These are phyloP conservation scores for Penicillium alfredii DNA, from an alignment of 495 filamentous ascomycete species.

Conservation along the genomic window DNA sequence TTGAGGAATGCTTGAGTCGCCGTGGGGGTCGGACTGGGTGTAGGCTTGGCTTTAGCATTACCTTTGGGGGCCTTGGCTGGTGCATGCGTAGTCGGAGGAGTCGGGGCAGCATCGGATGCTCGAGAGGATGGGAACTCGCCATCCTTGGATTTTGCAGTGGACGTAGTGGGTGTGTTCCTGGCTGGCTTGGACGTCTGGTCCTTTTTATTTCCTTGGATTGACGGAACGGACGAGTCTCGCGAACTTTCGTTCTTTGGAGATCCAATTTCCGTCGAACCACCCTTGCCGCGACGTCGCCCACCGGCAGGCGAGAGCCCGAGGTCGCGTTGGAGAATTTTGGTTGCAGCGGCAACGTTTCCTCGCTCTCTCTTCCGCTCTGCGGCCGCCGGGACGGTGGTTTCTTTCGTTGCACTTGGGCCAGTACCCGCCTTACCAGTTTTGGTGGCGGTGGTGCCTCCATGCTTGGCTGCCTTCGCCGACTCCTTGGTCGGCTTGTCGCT, in stretches of 20 bases:
- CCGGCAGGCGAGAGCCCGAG: constrained; percentile 67
- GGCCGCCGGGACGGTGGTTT: constrained; percentile 23
- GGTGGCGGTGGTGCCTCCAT: constrained; percentile 46
- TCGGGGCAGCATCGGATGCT: constrained; percentile 18
- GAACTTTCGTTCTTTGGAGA: constrained; percentile 23
- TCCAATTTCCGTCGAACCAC: constrained; percentile 25
- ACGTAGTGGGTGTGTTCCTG: constrained; percentile 23
- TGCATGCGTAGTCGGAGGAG: constrained; percentile 25
- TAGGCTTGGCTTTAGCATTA: constrained; percentile 27
- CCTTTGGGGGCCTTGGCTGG: constrained; percentile 29
- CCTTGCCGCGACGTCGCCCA: constrained; percentile 41
- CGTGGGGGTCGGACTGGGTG: constrained; percentile 37
- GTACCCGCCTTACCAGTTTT: constrained; percentile 26
- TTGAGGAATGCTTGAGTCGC: constrained; percentile 86
- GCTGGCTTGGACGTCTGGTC: constrained; percentile 25
- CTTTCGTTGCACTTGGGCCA: constrained; percentile 29
- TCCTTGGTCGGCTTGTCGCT: constrained; percentile 64
- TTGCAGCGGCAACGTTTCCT: constrained; percentile 67
- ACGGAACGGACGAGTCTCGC: constrained; percentile 22
- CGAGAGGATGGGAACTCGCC: constrained; percentile 23
- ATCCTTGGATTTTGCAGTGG: constrained; percentile 21
- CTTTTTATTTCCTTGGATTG: constrained; percentile 32
- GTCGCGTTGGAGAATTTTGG: constrained; percentile 84
- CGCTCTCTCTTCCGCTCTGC: constrained; percentile 55
- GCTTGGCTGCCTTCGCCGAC: constrained; percentile 73